Conservation (phyloP, 2,329 filamentous ascomycete species). For the Ophiostoma novo-ulmi region DNA sequence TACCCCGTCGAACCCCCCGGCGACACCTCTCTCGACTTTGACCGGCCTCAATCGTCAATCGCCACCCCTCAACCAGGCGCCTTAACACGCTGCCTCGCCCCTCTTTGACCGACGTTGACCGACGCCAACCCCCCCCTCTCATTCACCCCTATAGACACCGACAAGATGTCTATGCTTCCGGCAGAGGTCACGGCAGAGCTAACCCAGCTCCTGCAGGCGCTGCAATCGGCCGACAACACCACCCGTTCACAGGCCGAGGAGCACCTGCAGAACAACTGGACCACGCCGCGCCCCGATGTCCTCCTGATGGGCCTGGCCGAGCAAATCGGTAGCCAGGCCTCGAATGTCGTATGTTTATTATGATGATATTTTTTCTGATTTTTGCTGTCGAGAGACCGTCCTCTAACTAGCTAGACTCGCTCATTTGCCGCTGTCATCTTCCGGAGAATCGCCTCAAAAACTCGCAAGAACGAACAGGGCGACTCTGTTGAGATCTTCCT, state of each 20-base stretch:
- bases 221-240: constrained; percentile 85
- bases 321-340: constrained; percentile 74
- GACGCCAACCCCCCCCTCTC: constrained; percentile 17
- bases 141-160: constrained; percentile 1
- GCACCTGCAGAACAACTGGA: constrained; percentile 87
- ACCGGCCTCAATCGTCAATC: constrained; percentile 5
- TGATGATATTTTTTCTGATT: not conserved
- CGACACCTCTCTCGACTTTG: constrained; percentile 6
- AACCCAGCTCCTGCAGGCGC: constrained; percentile 75
- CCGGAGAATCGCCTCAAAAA: constrained; percentile 85
- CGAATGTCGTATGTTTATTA: constrained; percentile 57
- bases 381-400: not conserved
- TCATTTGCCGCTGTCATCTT: constrained; percentile 93
- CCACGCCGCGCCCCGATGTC: constrained; percentile 71
- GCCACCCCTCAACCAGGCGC: not conserved
- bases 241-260: constrained; percentile 83
- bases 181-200: constrained; percentile 80
- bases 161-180: constrained; percentile 74
- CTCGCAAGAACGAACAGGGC: constrained; percentile 67
- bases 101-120: constrained; percentile 11
- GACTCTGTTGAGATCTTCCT: constrained; percentile 80
- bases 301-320: constrained; percentile 91
- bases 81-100: not conserved
- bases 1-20: constrained; percentile 14
- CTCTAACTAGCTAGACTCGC: constrained; percentile 57